A percentile compares a stretch with the other conserved stretches of the same genome.
Conservation (phyloP, 768 basidiomycete genomes). For the Thelephora ganbajun region DNA sequence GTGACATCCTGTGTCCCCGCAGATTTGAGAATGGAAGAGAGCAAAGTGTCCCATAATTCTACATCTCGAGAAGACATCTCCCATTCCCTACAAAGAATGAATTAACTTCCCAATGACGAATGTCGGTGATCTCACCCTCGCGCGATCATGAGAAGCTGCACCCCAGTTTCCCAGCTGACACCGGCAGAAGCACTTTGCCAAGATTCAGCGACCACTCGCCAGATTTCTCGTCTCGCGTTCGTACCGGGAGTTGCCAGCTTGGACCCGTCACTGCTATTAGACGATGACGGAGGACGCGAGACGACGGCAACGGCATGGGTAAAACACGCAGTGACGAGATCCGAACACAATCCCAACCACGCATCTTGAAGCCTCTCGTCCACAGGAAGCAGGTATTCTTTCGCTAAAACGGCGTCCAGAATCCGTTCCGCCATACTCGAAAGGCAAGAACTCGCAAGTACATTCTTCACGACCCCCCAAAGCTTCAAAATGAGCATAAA, state of each 20-base stretch:
- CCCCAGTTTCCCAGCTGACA: constrained; percentile 25
- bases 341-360: constrained; percentile 38
- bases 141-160: constrained; percentile 32
- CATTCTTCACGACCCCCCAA: constrained; percentile 38
- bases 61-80: constrained; percentile 26
- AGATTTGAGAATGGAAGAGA: too few species aligned
- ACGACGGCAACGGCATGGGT: too few species aligned
- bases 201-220: constrained; percentile 29
- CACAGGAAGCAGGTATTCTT: constrained; percentile 22
- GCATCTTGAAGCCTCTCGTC: constrained; percentile 22
- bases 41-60: constrained; percentile 23
- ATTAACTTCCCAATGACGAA: not conserved
- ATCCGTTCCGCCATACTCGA: constrained; percentile 30
- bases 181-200: constrained; percentile 14
- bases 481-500: constrained; percentile 25
- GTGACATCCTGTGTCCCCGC: too few species aligned
- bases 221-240: constrained; percentile 30
- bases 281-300: not conserved
- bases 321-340: constrained; percentile 26
- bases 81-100: constrained; percentile 26
- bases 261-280: constrained; percentile 20
- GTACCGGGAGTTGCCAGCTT: constrained; percentile 15
- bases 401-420: constrained; percentile 30
- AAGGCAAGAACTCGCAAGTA: constrained; percentile 29
- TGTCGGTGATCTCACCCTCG: constrained; percentile 23